Base-by-base conservation (phyloP, 345 rosid genomes). In the Citrus inodora region DNA sequence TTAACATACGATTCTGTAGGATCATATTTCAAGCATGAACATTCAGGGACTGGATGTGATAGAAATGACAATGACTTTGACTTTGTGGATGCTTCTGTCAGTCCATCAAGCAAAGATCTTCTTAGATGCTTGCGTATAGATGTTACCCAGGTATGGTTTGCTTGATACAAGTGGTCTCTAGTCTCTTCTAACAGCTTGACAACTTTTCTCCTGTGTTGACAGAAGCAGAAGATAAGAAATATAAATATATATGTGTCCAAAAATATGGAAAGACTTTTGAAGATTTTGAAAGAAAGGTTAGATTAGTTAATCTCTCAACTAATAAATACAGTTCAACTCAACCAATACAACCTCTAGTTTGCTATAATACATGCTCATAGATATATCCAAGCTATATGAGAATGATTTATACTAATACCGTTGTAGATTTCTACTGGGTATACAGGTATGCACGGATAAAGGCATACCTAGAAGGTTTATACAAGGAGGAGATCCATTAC, bases 41-140 rank as follows among this genome's bases (percentile, higher is more conserved):
- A 96, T 86, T 96, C 98, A 0, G 97, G 99, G 61, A 89, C 88
- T 0, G 98, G 97, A 82, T 94, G 93, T 22, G 94, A 87, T 40
- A 96, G 92, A 81, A 94, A 94, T 69, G 97, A 82, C 17, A 65
- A 78, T 1, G 77, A 83, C 86, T 92, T 96, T 33, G 92, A 87
- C 77, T 68, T 86, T 32, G 76, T 78, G 0, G 91, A 89, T 25
- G 97, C 91, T 79, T 86, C 81, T 10, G 82, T 81, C 73, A 89
- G 81, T 73, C 99, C 92, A 77, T 94, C 92, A 7, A 90, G 87
- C 80, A 92, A 84, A 74, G 93, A 90, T 78, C 84, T 86, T 61
- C 91, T 86, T 55, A 96, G 79, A 83, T 91, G 95, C 80, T 83
- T 90, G 59, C 97, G 89, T 58, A 89, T 78, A 8, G 98, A 84